These are phyloP conservation scores for Clausena lansium DNA, from an alignment of 345 rosid species.

Conservation along the genomic window DNA sequence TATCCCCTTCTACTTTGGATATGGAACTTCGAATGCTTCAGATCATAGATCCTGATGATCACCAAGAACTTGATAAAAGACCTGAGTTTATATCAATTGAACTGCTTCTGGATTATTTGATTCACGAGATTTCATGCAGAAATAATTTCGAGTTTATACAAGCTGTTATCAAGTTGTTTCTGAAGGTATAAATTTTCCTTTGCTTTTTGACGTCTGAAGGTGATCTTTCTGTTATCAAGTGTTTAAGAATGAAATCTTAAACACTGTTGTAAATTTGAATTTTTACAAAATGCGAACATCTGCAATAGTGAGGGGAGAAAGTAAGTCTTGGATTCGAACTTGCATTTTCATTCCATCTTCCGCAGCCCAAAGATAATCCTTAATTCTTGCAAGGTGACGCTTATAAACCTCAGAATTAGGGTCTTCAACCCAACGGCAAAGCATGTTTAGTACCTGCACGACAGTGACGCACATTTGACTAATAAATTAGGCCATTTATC, in stretches of 20 bases:
- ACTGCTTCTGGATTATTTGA: slow-evolving; percentile 77
- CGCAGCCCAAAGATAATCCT: slow-evolving; percentile 59
- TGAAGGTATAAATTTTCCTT: slow-evolving; percentile 58
- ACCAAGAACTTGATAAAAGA: slow-evolving; percentile 59
- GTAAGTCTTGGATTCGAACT: slow-evolving; percentile 10
- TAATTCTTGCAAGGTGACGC: slow-evolving; percentile 45
- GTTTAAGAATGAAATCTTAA: no score
- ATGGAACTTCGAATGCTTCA: slow-evolving; percentile 91
- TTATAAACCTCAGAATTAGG: slow-evolving; percentile 47
- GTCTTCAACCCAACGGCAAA: slow-evolving; percentile 60
- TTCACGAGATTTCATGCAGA: slow-evolving; percentile 60
- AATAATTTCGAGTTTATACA: slow-evolving; percentile 91
- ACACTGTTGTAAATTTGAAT: no score
- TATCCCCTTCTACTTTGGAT: slow-evolving; percentile 86
- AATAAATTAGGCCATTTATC: not conserved
- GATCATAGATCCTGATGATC: slow-evolving; percentile 67
- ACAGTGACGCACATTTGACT: no score
- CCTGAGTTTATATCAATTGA: slow-evolving; percentile 61
- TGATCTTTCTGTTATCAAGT: not conserved
- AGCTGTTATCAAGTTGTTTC: slow-evolving; percentile 74
- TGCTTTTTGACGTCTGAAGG: not conserved
- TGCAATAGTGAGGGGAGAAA: not conserved
- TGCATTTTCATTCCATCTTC: slow-evolving; percentile 77
- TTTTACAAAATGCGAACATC: not conserved
- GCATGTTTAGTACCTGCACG: slow-evolving; percentile 48